Percentiles rank a stretch among this genome's conserved stretches.
Evolutionary conservation across 768 basidiomycete genomes (phyloP).

Genomic region (Leccinum truebloodii): DNA sequence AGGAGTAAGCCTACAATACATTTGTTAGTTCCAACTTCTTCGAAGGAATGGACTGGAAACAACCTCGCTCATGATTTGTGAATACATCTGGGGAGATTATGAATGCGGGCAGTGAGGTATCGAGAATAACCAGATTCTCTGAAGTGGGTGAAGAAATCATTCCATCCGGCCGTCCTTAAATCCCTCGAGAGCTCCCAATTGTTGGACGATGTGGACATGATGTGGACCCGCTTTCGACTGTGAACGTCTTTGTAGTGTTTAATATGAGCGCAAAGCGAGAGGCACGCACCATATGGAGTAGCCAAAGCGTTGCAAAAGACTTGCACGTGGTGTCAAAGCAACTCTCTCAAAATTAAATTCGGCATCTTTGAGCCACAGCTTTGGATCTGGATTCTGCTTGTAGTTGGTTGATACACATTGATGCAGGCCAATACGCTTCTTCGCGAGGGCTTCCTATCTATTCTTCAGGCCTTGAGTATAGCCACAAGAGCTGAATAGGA

Average conservation of each 20-base stretch:
- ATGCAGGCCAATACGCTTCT: neutral
- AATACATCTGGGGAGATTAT: neutral
- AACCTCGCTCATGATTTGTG: constrained; percentile 13
- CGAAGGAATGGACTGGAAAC: neutral
- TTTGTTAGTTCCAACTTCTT: neutral
- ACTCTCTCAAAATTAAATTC: neutral
- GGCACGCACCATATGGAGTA: neutral
- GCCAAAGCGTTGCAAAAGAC: constrained; percentile 3
- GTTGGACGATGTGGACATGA: constrained; percentile 3
- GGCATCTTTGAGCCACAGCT: neutral
- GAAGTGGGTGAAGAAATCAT: neutral
- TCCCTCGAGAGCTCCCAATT: constrained; percentile 3
- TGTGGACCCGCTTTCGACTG: constrained; percentile 1
- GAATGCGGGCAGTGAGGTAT: neutral
- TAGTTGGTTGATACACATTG: neutral
- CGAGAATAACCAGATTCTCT: constrained; percentile 18
- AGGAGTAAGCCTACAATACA: constrained; percentile 4
- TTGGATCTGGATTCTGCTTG: neutral
- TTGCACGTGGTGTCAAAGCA: constrained; percentile 7
- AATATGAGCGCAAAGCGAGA: constrained; percentile 8
- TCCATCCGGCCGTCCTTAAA: constrained; percentile 11
- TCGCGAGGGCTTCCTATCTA: neutral
- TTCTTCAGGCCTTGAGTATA: neutral
- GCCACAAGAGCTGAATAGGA: neutral
- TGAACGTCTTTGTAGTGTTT: constrained; percentile 1